These are phyloP conservation scores for Curvularia sp. DNA, from an alignment of 2,329 filamentous ascomycete species.

Conservation along the genomic window DNA sequence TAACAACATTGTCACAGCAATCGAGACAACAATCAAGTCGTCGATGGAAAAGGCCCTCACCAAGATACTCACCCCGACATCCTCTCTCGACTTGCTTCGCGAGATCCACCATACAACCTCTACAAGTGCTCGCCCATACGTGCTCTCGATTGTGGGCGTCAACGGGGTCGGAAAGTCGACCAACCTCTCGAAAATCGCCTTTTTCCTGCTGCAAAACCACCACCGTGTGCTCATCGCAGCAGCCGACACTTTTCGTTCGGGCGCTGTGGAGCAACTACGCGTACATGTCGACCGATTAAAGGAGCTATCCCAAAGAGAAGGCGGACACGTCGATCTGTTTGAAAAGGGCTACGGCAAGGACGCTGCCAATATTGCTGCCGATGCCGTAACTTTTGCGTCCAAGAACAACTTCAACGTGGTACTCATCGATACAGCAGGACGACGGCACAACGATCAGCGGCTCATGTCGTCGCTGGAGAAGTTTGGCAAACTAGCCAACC, in stretches of 20 bases:
- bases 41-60: slow-evolving; percentile 92
- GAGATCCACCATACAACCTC: slow-evolving; percentile 81
- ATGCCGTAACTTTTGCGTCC: slow-evolving; percentile 82
- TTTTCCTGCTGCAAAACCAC: slow-evolving; percentile 96
- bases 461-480: slow-evolving; percentile 98
- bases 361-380: slow-evolving; percentile 91
- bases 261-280: slow-evolving; percentile 94
- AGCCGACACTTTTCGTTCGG: slow-evolving; percentile 95
- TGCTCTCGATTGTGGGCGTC: slow-evolving; percentile 97
- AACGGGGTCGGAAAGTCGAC: slow-evolving; percentile 99
- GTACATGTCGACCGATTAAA: slow-evolving; percentile 94
- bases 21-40: slow-evolving; percentile 80
- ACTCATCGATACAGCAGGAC: slow-evolving; percentile 93
- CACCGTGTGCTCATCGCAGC: slow-evolving; percentile 94
- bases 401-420: slow-evolving; percentile 87
- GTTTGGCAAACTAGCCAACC: slow-evolving; percentile 93
- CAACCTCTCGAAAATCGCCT: slow-evolving; percentile 96
- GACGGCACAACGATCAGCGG: slow-evolving; percentile 92
- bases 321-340: slow-evolving; percentile 82
- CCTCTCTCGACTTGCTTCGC: slow-evolving; percentile 90
- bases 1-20: slow-evolving; percentile 55
- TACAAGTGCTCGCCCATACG: slow-evolving; percentile 77
- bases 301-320: slow-evolving; percentile 84
- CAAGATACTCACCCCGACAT: slow-evolving; percentile 95
- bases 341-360: slow-evolving; percentile 99